Percentiles rank a stretch among this genome's conserved stretches.
phyloP scores from a whole-genome alignment of 768 basidiomycete species.

The Amanita molliuscula region DNA sequence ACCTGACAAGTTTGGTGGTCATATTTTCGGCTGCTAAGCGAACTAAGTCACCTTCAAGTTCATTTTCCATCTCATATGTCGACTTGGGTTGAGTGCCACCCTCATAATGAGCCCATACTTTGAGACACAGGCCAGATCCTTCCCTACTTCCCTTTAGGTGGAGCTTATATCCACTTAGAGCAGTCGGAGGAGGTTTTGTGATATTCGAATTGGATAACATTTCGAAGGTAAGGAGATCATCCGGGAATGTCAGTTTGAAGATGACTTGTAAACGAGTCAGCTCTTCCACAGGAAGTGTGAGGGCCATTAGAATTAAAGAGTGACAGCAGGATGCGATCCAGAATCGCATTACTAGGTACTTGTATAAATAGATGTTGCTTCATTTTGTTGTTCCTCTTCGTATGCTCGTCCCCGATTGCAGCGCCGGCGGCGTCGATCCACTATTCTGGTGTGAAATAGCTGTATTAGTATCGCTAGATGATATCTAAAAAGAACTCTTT shows the following conservation, averaged over 20 bases:
- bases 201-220: slow-evolving; percentile 3
- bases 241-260: slow-evolving; percentile 6
- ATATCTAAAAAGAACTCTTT: background rate
- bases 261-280: slow-evolving; percentile 4
- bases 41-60: background rate
- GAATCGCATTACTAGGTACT: background rate
- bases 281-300: slow-evolving; percentile 8
- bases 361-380: background rate
- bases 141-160: slow-evolving; percentile 7
- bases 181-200: background rate
- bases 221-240: slow-evolving; percentile 7
- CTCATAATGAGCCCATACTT: slow-evolving; percentile 7
- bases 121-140: slow-evolving; percentile 6
- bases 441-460: slow-evolving; percentile 1
- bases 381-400: background rate
- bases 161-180: slow-evolving; percentile 5
- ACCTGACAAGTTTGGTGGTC: background rate
- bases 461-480: slow-evolving; percentile 1
- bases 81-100: background rate
- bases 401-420: background rate
- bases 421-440: slow-evolving; percentile 1
- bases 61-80: background rate
- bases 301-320: slow-evolving; percentile 4
- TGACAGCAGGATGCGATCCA: background rate
- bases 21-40: background rate